Evolutionary conservation across 495 filamentous ascomycete species (phyloP), one percentile per base, ranked within the genome.

Genomic region (Coniosporium apollinis): DNA sequence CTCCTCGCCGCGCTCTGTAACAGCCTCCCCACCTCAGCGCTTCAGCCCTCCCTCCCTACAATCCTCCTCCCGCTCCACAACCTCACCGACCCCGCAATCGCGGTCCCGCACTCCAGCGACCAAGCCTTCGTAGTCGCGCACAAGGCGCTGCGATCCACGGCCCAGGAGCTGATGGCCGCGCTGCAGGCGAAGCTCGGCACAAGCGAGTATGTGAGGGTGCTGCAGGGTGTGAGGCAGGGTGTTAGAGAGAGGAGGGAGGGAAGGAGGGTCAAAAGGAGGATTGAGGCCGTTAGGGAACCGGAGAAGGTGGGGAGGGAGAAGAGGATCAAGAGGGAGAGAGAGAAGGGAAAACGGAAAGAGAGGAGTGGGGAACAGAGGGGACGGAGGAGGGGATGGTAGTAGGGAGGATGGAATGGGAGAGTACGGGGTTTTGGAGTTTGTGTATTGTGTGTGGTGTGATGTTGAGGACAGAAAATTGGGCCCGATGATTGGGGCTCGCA

Each of bases 111-210:
- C 36, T 79, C 75, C 13, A 54, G 59, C 5, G 76, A 87, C 48
- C 61, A 70, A 28, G 52, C 52, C 0, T 89, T 84, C 65, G 72
- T 65, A 42, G 63, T 70, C 14, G 61, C 64, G 1, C 76, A 79
- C 57, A 74, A 79, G 47, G 51, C 61, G 2, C 61, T 96, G 13
- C 68, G 75, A 28, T 60, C 67, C 14, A 77, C 73, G 34, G 74
- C 75, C 13, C 67, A 72, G 31, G 80, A 84, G 45, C 55, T 87
- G 7, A 66, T 94, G 52, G 73, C 77, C 34, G 50, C 62, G 16
- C 50, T 96, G 39, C 84, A 93, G 60, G 74, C 72, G 59, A 82
- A 81, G 48, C 58, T 94, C 31, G 89, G 86, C n/a, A 81, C 78
- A 3, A 66, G 70, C 0, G 74, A 69, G 45, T 96, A 82, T 54